These are phyloP conservation scores for Pseudomicrostroma phylloplanum DNA, from an alignment of 1,284 basidiomycete genomes.

Conservation along the genomic window DNA sequence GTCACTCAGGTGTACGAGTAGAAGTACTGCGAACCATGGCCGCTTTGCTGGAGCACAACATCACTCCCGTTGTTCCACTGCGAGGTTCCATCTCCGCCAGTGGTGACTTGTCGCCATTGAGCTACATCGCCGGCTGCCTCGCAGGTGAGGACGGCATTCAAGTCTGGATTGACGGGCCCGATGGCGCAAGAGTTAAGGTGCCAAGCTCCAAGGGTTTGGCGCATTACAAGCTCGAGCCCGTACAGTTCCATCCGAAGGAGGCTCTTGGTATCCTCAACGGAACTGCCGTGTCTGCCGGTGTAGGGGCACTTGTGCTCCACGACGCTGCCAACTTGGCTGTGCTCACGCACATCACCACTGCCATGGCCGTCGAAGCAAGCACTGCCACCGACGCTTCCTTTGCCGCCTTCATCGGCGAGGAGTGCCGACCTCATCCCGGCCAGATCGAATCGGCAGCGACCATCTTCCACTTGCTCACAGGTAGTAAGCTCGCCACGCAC, in stretches of 20 bases:
- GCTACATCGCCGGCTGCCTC: conserved; percentile 60
- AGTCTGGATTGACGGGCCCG: conserved; percentile 52
- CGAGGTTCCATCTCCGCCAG: conserved; percentile 75
- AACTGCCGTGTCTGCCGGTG: conserved; percentile 65
- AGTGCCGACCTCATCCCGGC: conserved; percentile 73
- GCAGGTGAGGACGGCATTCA: conserved; percentile 3
- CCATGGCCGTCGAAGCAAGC: conserved; percentile 69
- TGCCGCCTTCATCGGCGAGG: conserved; percentile 63
- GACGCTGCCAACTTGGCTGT: conserved; percentile 68
- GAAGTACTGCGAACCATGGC: conserved; percentile 72
- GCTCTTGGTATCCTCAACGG: conserved; percentile 62
- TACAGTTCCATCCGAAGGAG: conserved; percentile 70
- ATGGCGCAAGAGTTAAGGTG: conserved; percentile 59
- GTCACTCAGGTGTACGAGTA: conserved; percentile 75
- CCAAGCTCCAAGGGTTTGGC: conserved; percentile 63
- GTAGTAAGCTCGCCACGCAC: conserved; percentile 63
- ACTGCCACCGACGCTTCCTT: conserved; percentile 20
- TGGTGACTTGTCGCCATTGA: conserved; percentile 54
- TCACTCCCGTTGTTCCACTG: conserved; percentile 73
- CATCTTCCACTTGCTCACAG: conserved; percentile 56
- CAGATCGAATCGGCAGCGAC: conserved; percentile 56
- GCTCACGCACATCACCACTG: conserved; percentile 68
- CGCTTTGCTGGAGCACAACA: conserved; percentile 61
- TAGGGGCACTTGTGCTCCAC: conserved; percentile 57
- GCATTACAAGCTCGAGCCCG: conserved; percentile 62